Evolutionary conservation across 768 basidiomycete genomes (phyloP).

Genomic region (Candolleomyces eurysporus): DNA sequence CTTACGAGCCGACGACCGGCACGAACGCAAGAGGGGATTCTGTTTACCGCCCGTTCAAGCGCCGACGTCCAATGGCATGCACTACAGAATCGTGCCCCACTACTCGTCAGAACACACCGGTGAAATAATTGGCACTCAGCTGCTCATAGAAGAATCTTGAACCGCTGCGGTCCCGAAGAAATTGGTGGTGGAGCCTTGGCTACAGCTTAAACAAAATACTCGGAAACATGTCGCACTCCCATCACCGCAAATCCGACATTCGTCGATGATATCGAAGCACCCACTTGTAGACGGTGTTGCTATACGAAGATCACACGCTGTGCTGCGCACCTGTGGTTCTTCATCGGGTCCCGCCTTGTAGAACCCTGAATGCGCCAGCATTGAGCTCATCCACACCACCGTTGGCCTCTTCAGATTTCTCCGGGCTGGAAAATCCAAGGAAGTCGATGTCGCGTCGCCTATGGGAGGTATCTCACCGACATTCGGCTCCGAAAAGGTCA

Average conservation of each 20-base stretch:
- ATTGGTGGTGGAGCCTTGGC: background rate
- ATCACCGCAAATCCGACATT: background rate
- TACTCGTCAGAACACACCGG: background rate
- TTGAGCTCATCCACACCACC: background rate
- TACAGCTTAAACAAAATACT: background rate
- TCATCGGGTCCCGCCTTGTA: background rate
- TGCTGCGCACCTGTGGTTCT: background rate
- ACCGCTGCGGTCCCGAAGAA: background rate
- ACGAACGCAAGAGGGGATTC: too few species aligned
- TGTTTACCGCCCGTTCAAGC: too few species aligned
- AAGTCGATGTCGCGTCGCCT: background rate
- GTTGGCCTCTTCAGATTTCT: background rate
- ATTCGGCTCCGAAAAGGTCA: too few species aligned
- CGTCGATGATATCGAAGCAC: background rate
- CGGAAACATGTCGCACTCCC: background rate
- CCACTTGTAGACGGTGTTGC: background rate
- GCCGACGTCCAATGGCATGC: too few species aligned
- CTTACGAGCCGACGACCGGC: too few species aligned
- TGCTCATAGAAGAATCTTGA: too few species aligned
- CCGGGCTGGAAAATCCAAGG: background rate
- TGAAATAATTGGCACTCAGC: too few species aligned
- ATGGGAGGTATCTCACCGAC: too few species aligned
- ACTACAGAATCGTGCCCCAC: too few species aligned
- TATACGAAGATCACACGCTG: background rate
- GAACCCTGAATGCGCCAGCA: background rate